Conservation (phyloP, 1,284 basidiomycete species). For the Cryptococcus amylolentus region DNA sequence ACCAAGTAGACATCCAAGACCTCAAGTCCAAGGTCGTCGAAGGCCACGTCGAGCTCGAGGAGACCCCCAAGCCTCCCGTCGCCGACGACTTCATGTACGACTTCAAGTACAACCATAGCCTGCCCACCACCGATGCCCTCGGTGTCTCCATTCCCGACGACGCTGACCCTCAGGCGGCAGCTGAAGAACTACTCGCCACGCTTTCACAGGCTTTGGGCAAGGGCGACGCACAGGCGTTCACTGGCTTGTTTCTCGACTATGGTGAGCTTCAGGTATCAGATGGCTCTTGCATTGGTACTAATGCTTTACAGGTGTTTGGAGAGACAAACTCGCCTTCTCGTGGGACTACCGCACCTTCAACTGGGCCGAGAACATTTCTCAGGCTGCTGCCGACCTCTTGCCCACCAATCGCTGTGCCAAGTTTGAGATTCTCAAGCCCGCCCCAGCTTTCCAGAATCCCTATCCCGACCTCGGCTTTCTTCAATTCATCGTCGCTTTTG, state of each 20-base stretch:
- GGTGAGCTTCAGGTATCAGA: constrained; percentile 11
- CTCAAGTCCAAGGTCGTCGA: constrained; percentile 21
- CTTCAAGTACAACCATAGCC: constrained; percentile 26
- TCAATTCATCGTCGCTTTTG: constrained; percentile 56
- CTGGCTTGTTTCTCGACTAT: constrained; percentile 27
- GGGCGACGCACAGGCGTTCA: constrained; percentile 19
- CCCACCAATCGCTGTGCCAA: constrained; percentile 28
- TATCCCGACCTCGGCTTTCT: constrained; percentile 60
- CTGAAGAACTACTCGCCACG: constrained; percentile 3
- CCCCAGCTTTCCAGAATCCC: constrained; percentile 52
- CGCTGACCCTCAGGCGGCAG: constrained; percentile 9
- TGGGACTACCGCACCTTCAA: constrained; percentile 66
- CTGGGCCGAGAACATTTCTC: constrained; percentile 48
- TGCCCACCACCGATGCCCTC: constrained; percentile 17
- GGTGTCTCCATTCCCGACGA: constrained; percentile 15
- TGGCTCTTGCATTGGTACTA: not conserved
- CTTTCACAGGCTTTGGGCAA: constrained; percentile 1
- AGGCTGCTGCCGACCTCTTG: constrained; percentile 24
- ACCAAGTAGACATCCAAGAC: constrained; percentile 5
- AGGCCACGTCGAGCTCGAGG: constrained; percentile 7
- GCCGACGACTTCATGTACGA: constrained; percentile 29
- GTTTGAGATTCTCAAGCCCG: constrained; percentile 46
- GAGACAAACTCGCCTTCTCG: constrained; percentile 44
- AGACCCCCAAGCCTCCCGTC: constrained; percentile 6
- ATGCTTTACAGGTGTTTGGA: constrained; percentile 21